Percentiles rank a stretch among this genome's conserved stretches.
These are phyloP conservation scores for Pseudopediastrum boryanum DNA, from an alignment of 139 green algal species.

Conservation along the genomic window DNA sequence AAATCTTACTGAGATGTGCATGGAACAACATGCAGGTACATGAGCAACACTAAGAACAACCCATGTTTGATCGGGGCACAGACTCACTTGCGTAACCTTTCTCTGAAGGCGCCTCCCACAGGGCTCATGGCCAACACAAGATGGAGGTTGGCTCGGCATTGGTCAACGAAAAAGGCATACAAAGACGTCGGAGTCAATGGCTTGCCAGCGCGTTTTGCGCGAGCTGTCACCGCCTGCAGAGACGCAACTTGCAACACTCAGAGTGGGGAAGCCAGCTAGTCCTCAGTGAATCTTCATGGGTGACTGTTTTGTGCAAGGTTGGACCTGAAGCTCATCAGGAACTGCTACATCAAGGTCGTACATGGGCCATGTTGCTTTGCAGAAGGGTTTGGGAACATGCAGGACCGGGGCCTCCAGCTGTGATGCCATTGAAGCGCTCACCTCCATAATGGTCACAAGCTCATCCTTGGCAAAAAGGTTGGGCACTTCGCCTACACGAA, in stretches of 20 bases:
- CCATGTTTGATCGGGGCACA: neutral
- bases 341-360: no score
- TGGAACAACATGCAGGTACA: no score
- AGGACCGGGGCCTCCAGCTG: conserved; percentile 58
- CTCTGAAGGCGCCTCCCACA: conserved; percentile 82
- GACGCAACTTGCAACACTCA: no score
- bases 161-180: conserved; percentile 63
- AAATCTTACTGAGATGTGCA: no score
- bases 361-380: no score
- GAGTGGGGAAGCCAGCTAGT: no score
- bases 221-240: conserved; percentile 43
- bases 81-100: conserved; percentile 73
- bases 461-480: conserved; percentile 81
- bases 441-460: conserved; percentile 67
- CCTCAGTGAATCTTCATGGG: conserved; percentile 67
- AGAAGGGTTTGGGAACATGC: no score
- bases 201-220: conserved; percentile 56
- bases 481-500: conserved; percentile 57
- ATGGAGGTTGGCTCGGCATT: conserved; percentile 69
- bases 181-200: conserved; percentile 51
- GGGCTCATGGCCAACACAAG: conserved; percentile 83
- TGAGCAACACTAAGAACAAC: no score
- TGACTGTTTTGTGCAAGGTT: no score
- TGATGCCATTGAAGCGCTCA: conserved; percentile 65
- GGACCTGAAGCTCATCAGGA: no score